A percentile compares a stretch with the other conserved stretches of the same genome.
Conservation (phyloP, 768 basidiomycete genomes). For the Pisolithus orientalis region DNA sequence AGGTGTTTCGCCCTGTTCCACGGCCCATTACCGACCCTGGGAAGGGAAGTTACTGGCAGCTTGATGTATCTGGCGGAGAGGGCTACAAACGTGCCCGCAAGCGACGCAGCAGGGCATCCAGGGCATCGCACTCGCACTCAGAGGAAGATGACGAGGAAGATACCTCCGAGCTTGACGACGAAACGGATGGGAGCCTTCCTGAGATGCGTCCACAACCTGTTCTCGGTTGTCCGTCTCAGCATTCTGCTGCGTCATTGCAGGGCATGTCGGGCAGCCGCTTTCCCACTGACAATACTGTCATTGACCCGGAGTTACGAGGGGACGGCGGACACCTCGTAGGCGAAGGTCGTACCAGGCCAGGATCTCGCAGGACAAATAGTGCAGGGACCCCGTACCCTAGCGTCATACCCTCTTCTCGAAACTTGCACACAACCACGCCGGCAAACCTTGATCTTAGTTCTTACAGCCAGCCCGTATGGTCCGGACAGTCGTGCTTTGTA, state of each 20-base stretch:
- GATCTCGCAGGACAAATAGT: constrained; percentile 12
- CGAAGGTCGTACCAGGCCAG: constrained; percentile 25
- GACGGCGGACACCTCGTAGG: constrained; percentile 31
- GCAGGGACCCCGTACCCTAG: constrained; percentile 22
- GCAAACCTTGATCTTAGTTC: constrained; percentile 4
- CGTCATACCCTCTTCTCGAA: constrained; percentile 14
- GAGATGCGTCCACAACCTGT: constrained; percentile 3
- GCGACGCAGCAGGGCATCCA: constrained; percentile 39
- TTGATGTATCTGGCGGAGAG: constrained; percentile 49
- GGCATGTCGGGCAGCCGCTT: constrained; percentile 2
- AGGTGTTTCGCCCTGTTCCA: constrained; percentile 48
- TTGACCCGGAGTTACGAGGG: constrained; percentile 30
- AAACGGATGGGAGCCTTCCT: constrained; percentile 7
- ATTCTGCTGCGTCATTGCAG: background rate
- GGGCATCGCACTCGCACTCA: constrained; percentile 15
- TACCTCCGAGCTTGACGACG: constrained; percentile 18
- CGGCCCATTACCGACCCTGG: constrained; percentile 65
- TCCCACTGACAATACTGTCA: constrained; percentile 28
- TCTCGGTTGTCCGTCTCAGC: background rate
- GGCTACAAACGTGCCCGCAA: constrained; percentile 59
- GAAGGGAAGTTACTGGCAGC: constrained; percentile 61
- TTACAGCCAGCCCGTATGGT: constrained; percentile 10
- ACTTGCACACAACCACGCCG: constrained; percentile 15
- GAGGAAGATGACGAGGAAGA: constrained; percentile 18
- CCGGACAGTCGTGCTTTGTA: constrained; percentile 22